Base-by-base conservation (phyloP, 768 basidiomycete genomes). In the Hygrophoropsis aurantiaca region DNA sequence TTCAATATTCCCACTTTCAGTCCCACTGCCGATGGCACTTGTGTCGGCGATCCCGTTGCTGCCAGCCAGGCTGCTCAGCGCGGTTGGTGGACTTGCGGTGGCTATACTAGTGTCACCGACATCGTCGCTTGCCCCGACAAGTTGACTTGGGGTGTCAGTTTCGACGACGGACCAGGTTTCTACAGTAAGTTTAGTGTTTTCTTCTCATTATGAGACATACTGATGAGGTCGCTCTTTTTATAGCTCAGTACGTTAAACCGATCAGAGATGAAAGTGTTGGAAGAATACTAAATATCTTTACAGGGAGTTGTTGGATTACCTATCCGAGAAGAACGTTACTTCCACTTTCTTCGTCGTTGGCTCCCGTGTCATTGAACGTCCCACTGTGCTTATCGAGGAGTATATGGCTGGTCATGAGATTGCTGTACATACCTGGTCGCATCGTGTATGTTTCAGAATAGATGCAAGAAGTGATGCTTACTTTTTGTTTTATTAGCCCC, bases 321-420 rank as follows among this genome's bases (percentile, higher is more conserved):
- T 97, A 30, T 60, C 74, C 25, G 61, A 79, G 47, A 76, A 87
- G 60, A 65, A 81, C 27, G 59, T 95, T 52, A 70, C 62, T 9
- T 81, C 93, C 6, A 97, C 95, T 2, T 97, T 97, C 77, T 98
- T 97, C 73, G 83, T 91, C 38, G 83, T 91, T 3, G 89, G 89
- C 42, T 89, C 87, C 35, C 89, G 94, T 49, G 85, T 87, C 46
- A 76, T 94, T 51, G 87, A 90, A 46, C 77, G 82, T 40, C 87
- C 94, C 11, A 60, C 71, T 11, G 79, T 93, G 49, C 74, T 97
- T 15, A 68, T 88, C 41, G 82, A 89, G 56, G 85, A 90, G 58
- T 90, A 88, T 68, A 86, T 89, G 85, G 46, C 68, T 20, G 86
- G 87, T 36, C 82, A 90, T 60, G 87, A 91, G 64, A 84, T 90